A percentile compares a stretch with the other conserved stretches of the same genome.
These are phyloP conservation scores for Microthlaspi erraticum DNA, from an alignment of 345 rosid genomes.

Conservation along the genomic window DNA sequence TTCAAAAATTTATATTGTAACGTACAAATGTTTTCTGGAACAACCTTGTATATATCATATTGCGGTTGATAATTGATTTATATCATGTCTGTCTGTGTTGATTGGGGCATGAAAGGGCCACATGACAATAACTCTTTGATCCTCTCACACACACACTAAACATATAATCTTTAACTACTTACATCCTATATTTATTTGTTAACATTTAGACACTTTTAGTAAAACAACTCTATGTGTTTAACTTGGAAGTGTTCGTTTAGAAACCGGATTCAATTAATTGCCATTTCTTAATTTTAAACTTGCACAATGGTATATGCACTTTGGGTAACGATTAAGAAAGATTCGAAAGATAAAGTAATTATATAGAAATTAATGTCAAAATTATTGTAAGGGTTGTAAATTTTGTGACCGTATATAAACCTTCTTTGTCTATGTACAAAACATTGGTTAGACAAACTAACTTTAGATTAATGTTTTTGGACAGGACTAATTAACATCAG, in stretches of 20 bases:
- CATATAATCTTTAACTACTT: background rate
- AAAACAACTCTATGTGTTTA: background rate
- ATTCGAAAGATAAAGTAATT: no score
- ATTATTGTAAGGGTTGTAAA: background rate
- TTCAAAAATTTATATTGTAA: background rate
- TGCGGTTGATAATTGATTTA: slow-evolving; percentile 9
- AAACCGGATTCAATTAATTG: no score
- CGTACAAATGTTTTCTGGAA: background rate
- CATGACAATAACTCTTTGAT: slow-evolving; percentile 3
- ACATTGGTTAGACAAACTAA: slow-evolving; percentile 19
- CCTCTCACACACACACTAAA: background rate
- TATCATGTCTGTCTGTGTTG: slow-evolving; percentile 19
- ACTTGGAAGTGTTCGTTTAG: background rate
- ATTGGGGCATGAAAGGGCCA: slow-evolving; percentile 30
- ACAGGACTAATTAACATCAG: background rate
- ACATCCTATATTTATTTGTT: slow-evolving; percentile 1
- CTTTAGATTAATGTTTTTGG: background rate
- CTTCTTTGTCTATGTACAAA: slow-evolving; percentile 15
- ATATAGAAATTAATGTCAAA: background rate
- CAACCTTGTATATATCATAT: slow-evolving; percentile 13
- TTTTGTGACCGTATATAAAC: background rate
- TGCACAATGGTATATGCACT: no score
- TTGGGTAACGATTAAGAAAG: no score
- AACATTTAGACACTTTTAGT: background rate
- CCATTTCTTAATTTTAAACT: no score